Evolutionary conservation across 2,329 filamentous ascomycete species (phyloP).

Genomic region (Mycogone perniciosa): DNA sequence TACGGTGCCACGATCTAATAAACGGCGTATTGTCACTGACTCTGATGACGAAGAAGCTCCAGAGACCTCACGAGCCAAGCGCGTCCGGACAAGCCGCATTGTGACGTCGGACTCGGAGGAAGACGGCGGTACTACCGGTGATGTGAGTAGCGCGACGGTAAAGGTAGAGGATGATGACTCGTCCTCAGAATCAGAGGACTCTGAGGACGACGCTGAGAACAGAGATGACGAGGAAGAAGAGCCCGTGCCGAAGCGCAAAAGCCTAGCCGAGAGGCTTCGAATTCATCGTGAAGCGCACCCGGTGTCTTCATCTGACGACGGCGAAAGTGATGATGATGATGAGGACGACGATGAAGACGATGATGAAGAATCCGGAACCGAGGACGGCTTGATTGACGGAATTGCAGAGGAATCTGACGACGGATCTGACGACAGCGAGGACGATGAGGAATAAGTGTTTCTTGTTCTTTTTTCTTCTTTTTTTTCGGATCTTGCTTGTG

Average conservation of each 20-base stretch:
- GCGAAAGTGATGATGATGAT: constrained; percentile 16
- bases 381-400: constrained; percentile 23
- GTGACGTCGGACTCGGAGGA: constrained; percentile 21
- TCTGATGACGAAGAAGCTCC: constrained; percentile 25
- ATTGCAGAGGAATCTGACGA: constrained; percentile 31
- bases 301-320: constrained; percentile 15
- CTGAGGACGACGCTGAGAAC: constrained; percentile 6
- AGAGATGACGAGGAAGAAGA: constrained; percentile 15
- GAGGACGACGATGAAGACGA: constrained; percentile 18
- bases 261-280: constrained; percentile 20
- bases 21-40: constrained; percentile 25
- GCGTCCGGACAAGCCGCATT: constrained; percentile 16
- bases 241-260: constrained; percentile 12
- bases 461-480: too few species aligned
- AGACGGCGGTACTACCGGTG: constrained; percentile 6
- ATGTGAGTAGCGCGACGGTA: neutral
- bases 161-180: constrained; percentile 5
- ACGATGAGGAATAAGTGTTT: neutral
- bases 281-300: constrained; percentile 15
- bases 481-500: neutral
- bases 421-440: constrained; percentile 15
- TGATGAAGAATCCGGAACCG: constrained; percentile 17
- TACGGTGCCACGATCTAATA: constrained; percentile 16
- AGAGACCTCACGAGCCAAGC: constrained; percentile 19
- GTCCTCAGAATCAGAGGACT: constrained; percentile 16